Evolutionary conservation across 495 filamentous ascomycete species (phyloP).

Genomic region (Niebla homalea): DNA sequence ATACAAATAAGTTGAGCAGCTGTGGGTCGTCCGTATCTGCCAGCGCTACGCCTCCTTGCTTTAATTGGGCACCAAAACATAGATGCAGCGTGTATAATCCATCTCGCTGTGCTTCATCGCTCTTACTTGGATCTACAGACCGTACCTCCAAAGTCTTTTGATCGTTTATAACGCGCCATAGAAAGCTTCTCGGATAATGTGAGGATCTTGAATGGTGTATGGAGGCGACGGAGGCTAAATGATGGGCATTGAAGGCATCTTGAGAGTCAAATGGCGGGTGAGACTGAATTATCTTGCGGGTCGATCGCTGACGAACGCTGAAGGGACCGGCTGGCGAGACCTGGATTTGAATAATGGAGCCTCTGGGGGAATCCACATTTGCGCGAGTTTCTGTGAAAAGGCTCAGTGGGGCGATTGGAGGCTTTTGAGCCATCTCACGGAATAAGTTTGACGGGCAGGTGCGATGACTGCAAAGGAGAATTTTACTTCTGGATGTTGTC

Average conservation of each 20-base stretch:
- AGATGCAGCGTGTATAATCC: slow-evolving; percentile 61
- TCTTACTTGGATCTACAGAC: slow-evolving; percentile 66
- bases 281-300: slow-evolving; percentile 23
- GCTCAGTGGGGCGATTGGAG: slow-evolving; percentile 8
- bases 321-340: slow-evolving; percentile 39
- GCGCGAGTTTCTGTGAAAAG: slow-evolving; percentile 79
- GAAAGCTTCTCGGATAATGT: slow-evolving; percentile 64
- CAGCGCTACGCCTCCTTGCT: slow-evolving; percentile 62
- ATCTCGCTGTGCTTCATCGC: slow-evolving; percentile 47
- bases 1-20: slow-evolving; percentile 61
- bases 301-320: slow-evolving; percentile 34
- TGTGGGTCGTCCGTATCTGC: slow-evolving; percentile 68
- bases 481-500: too few relatives aligned
- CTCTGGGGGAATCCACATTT: slow-evolving; percentile 59
- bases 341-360: slow-evolving; percentile 58
- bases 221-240: slow-evolving; percentile 66
- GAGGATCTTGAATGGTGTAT: slow-evolving; percentile 71
- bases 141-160: slow-evolving; percentile 70
- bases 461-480: too few relatives aligned
- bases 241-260: slow-evolving; percentile 51
- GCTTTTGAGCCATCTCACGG: neutral
- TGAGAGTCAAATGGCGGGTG: slow-evolving; percentile 49
- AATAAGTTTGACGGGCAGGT: too few relatives aligned
- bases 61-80: slow-evolving; percentile 57
- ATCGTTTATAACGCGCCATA: slow-evolving; percentile 80